Base-by-base conservation (phyloP, 371 early-diverging fungal species). In the Mycotypha africana region DNA sequence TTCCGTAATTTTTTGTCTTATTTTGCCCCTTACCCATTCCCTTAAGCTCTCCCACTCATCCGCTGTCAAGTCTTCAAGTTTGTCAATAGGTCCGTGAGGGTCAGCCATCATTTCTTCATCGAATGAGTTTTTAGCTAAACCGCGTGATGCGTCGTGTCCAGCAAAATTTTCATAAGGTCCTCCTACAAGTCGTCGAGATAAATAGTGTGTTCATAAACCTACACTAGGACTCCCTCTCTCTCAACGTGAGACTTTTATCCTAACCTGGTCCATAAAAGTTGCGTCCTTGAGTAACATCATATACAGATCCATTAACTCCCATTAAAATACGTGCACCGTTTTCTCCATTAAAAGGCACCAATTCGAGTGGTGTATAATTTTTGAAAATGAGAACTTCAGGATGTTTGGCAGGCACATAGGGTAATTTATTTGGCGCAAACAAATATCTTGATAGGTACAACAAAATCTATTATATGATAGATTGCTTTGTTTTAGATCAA, bases 81-180 rank as follows among this genome's bases (percentile, higher is more conserved):
- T 73, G 58, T 96, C 96, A 26, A 94, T 84, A 4, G 93, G 84
- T 2, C 71, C 70, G 34, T 86, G 74, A 17, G 89, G 60, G 26
- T 84, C 81, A 2, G 69, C 68, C 26, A 92, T 65, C 78, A 94
- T 81, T 0, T 84, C 83, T 32, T 62, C 56, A 58, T 93, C 93
- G 66, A 96, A 95, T 26, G 92, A 90, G 58, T 91, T 82, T 60
- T 89, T 91, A 33, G 95, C 89, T 42, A 96, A 61, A 2, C 94
- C 87, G 33, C 95, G 79, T 5, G 87, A 86, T 1, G 89, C 88
- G 60, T 90, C 89, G 14, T 83, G 76, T 5, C 89, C 88, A 17
- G 86, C 92, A 82, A 96, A 96, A 62, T 92, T 90, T 17, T 85
- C 91, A 63, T 96, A 96, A 14, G 90, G 84, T 0, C 91, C 85